Base-by-base conservation (phyloP, 192 early-diverging fungal species). In the Umbelopsis sp. region DNA sequence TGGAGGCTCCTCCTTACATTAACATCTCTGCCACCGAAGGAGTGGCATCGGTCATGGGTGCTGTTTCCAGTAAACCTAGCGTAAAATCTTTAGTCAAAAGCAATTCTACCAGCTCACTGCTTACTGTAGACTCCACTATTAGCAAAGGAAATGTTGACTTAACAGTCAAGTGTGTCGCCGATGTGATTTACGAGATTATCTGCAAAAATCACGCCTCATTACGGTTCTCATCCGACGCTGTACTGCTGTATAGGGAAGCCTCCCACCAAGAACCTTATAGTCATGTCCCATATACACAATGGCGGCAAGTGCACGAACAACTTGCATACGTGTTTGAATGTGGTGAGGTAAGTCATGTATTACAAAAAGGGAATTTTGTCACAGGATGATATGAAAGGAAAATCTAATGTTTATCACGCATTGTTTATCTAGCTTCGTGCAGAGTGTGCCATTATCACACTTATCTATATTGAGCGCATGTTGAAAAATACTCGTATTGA, bases 401-500 rank as follows among this genome's bases (percentile, higher is more conserved):
- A 2, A 41, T 58, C 45, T 13, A 27, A 47, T 47, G 12, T 25
- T 61, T 4, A 46, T 22, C 18, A 3, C 20, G 25, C 27, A 58
- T 47, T 58, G 30, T 64, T 4, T 70, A 16, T 66, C 13, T 49
- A 78, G 77, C 30, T 74, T 16, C 52, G 49, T 16, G 58, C 72
- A 23, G 77, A 78, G 47, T 71, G 72, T 68, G 69, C 72, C 5
- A 71, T 78, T 44, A 78, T 78, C 30, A 78, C 73, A 30, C 51
- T 71, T 27, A 71, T 90, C 4, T 94, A 94, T 67, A 80, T 92
- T 30, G 84, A 91, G 66, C 77, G 92, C 9, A 90, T 94, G 85
- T 81, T 92, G 9, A 79, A 81, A 4, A 84, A 83, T 8, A 85
- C 90, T 0, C 73, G 80, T 1, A 66, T 93, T 25, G 81, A 80